Conservation (phyloP, 2,329 filamentous ascomycete genomes). For the Tolypocladium cylindrosporum region DNA sequence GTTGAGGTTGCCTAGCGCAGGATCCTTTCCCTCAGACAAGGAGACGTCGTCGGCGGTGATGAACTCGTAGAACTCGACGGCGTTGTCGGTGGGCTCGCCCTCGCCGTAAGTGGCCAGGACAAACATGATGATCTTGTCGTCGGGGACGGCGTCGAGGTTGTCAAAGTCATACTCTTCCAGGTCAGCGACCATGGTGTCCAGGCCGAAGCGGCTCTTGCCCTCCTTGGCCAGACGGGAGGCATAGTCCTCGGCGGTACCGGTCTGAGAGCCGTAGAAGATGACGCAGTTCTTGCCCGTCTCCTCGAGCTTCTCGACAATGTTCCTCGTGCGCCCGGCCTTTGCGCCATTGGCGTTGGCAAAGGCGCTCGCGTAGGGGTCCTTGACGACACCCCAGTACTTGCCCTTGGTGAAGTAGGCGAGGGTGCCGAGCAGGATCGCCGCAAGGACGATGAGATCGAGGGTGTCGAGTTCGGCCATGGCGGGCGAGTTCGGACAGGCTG, state of each 20-base stretch:
- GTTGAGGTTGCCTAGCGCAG: conserved; percentile 72
- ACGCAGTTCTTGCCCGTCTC: conserved; percentile 95
- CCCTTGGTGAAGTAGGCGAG: conserved; percentile 97
- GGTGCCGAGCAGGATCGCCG: conserved; percentile 73
- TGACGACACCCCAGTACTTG: conserved; percentile 79
- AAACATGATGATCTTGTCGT: conserved; percentile 89
- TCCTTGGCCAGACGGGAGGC: conserved; percentile 94
- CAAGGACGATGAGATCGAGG: conserved; percentile 86
- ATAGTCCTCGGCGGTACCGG: conserved; percentile 96
- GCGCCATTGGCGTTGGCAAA: conserved; percentile 58
- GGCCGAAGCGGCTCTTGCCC: conserved; percentile 87
- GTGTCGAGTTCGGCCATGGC: conserved; percentile 94
- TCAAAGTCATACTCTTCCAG: conserved; percentile 97
- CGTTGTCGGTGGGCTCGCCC: conserved; percentile 96
- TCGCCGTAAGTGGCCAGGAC: conserved; percentile 96
- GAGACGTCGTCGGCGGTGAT: conserved; percentile 69
- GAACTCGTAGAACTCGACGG: conserved; percentile 98
- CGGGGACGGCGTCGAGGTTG: conserved; percentile 78
- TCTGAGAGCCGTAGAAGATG: conserved; percentile 97
- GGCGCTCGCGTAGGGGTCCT: conserved; percentile 77
- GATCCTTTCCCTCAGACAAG: conserved; percentile 67
- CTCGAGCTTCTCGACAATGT: conserved; percentile 93
- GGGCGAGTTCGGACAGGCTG: conserved; percentile 8
- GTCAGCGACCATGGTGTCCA: conserved; percentile 97
- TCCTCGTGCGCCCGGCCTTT: conserved; percentile 77